These are phyloP conservation scores for Erodium texanum DNA, from an alignment of 441 rosid species.

Conservation along the genomic window DNA sequence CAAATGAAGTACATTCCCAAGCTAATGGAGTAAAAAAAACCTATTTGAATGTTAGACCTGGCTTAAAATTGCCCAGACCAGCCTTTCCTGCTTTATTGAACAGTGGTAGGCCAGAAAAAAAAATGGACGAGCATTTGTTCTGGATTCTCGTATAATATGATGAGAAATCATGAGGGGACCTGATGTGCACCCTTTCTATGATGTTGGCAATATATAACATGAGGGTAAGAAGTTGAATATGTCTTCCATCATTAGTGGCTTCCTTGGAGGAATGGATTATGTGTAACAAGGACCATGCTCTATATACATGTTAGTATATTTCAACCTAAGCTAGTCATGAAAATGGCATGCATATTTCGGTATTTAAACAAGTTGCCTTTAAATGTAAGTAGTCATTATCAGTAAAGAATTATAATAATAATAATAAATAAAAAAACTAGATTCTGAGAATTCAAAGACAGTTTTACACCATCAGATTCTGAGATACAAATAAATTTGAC, in stretches of 20 bases:
- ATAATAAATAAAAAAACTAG: too few species aligned
- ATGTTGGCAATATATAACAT: neutral
- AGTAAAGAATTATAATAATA: too few species aligned
- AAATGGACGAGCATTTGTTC: slow-evolving; percentile 1
- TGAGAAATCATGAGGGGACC: neutral
- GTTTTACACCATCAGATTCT: neutral
- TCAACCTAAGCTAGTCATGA: neutral
- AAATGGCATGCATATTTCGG: neutral
- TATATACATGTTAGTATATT: neutral
- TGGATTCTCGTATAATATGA: neutral
- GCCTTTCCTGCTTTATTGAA: neutral
- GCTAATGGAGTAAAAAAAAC: neutral
- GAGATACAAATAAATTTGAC: neutral
- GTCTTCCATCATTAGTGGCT: neutral
- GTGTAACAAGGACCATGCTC: neutral
- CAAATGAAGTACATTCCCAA: neutral
- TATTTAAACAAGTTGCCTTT: neutral
- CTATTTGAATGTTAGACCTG: neutral
- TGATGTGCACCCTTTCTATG: neutral
- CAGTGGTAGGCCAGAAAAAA: neutral
- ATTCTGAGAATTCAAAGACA: neutral
- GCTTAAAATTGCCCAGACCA: neutral
- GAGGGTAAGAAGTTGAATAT: neutral
- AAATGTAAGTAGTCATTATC: neutral
- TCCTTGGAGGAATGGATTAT: neutral